phyloP scores from a whole-genome alignment of 192 early-diverging fungal species.

The Funneliformis mosseae region DNA sequence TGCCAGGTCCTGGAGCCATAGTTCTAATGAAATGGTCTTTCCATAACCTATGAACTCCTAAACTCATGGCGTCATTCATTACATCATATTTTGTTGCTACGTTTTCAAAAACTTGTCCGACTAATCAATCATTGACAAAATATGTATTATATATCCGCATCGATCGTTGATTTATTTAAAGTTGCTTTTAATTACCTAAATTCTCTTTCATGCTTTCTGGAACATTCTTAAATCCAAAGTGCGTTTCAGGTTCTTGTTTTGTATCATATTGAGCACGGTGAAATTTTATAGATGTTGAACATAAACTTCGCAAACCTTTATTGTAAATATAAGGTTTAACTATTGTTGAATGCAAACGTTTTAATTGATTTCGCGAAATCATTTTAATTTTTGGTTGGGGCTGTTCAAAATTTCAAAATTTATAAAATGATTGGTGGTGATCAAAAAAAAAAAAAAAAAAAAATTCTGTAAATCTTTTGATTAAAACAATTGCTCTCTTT shows the following conservation, averaged over 20 bases:
- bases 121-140: slow-evolving; percentile 47
- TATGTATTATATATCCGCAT: background rate
- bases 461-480: too few species aligned
- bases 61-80: slow-evolving; percentile 98
- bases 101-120: slow-evolving; percentile 88
- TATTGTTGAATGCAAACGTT: background rate
- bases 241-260: slow-evolving; percentile 56
- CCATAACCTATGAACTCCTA: slow-evolving; percentile 94
- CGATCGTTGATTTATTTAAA: background rate
- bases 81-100: slow-evolving; percentile 96
- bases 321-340: background rate
- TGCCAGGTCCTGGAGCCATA: slow-evolving; percentile 79
- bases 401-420: too few species aligned
- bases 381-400: background rate
- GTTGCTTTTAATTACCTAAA: slow-evolving; percentile 57
- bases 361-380: background rate
- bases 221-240: slow-evolving; percentile 95
- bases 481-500: too few species aligned
- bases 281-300: background rate
- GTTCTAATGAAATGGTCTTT: slow-evolving; percentile 90
- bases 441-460: too few species aligned
- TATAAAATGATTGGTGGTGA: too few species aligned
- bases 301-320: background rate
- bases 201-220: slow-evolving; percentile 83
- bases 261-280: background rate